phyloP scores from a whole-genome alignment of 129 eudicot species.

The Flaveria bidentis region DNA sequence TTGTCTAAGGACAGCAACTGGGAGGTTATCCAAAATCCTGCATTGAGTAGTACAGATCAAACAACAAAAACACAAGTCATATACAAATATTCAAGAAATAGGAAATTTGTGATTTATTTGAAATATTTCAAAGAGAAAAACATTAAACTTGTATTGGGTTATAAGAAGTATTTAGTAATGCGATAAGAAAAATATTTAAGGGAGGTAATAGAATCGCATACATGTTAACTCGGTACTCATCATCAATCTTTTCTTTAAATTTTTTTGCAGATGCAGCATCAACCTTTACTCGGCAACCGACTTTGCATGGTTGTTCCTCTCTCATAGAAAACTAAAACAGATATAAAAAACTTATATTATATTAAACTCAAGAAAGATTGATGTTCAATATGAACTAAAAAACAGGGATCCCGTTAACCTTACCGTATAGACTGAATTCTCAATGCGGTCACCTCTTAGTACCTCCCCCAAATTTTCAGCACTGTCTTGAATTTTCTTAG shows the following conservation, averaged over 20 bases:
- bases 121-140: neutral
- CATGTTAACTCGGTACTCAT: constrained; percentile 93
- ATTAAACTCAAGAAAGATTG: neutral
- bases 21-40: constrained; percentile 93
- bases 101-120: neutral
- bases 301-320: constrained; percentile 81
- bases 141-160: neutral
- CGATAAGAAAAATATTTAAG: neutral
- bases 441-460: constrained; percentile 96
- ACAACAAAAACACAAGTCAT: neutral
- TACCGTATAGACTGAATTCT: constrained; percentile 87
- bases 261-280: constrained; percentile 76
- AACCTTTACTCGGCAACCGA: constrained; percentile 63
- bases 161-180: neutral
- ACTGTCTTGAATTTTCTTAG: constrained; percentile 58
- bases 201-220: constrained; percentile 35
- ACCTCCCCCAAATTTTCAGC: constrained; percentile 98
- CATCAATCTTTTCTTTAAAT: constrained; percentile 90
- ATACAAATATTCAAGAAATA: neutral
- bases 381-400: neutral
- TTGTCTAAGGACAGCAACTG: constrained; percentile 92
- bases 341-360: constrained; percentile 14
- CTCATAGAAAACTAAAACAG: constrained; percentile 75
- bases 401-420: constrained; percentile 31
- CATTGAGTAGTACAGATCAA: constrained; percentile 19